Evolutionary conservation across 208 protist genomes (phyloP).

Genomic region (Trypanosoma caninum): DNA sequence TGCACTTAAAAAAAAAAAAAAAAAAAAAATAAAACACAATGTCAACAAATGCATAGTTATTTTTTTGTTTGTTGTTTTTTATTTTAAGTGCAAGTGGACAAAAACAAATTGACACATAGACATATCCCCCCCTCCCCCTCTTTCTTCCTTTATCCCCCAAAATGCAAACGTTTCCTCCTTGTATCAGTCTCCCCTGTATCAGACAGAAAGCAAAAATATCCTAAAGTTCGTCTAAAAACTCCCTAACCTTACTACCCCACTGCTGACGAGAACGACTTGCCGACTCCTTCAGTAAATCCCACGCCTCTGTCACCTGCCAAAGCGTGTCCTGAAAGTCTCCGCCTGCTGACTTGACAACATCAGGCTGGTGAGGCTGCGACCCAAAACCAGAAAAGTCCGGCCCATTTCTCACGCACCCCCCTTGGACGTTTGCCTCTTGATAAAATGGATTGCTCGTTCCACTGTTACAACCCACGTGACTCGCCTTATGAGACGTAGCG

Average conservation of each 20-base stretch:
- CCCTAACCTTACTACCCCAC: constrained; percentile 51
- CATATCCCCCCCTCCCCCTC: neutral
- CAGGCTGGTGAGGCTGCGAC: constrained; percentile 44
- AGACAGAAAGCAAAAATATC: neutral
- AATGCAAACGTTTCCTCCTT: too few relatives aligned
- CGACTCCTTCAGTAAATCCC: constrained; percentile 46
- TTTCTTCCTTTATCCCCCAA: neutral
- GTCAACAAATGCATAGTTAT: neutral
- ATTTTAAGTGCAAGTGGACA: too few relatives aligned
- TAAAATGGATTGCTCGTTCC: constrained; percentile 21
- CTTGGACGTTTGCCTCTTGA: neutral
- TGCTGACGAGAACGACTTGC: constrained; percentile 33
- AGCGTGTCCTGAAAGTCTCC: constrained; percentile 36
- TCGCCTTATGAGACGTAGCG: neutral
- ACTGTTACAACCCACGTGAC: constrained; percentile 10
- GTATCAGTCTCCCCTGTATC: neutral
- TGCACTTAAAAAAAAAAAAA: constrained; percentile 5
- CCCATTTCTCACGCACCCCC: constrained; percentile 25
- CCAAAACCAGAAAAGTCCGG: constrained; percentile 68
- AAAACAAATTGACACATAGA: too few relatives aligned
- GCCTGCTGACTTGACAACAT: constrained; percentile 8
- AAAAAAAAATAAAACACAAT: neutral
- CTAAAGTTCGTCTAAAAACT: constrained; percentile 62
- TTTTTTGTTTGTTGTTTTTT: too few relatives aligned
- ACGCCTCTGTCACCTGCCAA: constrained; percentile 54